Evolutionary conservation across 176 grass and related monocot species (phyloP).

Genomic region (Chrysopogon serrulatus): DNA sequence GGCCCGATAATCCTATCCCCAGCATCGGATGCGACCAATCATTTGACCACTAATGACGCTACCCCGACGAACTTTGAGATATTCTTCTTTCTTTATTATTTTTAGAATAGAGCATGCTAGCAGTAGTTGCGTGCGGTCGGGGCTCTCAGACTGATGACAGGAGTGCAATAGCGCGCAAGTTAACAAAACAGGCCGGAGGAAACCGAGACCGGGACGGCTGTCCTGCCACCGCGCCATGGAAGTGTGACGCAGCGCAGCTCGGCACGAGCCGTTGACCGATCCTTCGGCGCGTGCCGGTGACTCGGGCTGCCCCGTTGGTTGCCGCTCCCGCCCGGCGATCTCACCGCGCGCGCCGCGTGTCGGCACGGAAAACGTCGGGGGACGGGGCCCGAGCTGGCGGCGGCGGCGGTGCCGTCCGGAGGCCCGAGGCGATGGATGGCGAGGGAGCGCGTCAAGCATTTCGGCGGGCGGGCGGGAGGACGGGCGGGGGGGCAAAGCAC

Average conservation of each 20-base stretch:
- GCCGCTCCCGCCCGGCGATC: not conserved
- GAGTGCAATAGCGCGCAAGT: not conserved
- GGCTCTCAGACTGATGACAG: too few species aligned
- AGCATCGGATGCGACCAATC: not conserved
- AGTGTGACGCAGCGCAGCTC: not conserved
- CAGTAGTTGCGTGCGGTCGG: not conserved
- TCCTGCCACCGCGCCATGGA: not conserved
- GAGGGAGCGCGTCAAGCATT: not conserved
- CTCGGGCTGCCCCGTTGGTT: not conserved
- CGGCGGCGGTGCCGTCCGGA: not conserved
- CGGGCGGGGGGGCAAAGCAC: too few species aligned
- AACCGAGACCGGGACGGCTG: conserved; percentile 1
- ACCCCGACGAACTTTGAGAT: too few species aligned
- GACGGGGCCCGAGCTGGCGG: not conserved
- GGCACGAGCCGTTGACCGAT: not conserved
- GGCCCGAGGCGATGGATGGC: not conserved
- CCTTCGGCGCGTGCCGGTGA: not conserved
- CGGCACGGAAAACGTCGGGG: not conserved
- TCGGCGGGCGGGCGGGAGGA: not conserved
- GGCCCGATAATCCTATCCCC: not conserved
- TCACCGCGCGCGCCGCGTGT: not conserved
- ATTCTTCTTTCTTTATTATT: not conserved
- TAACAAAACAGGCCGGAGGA: not conserved
- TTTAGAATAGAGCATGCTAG: not conserved
- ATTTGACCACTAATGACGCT: not conserved